Base-by-base conservation (phyloP, 768 basidiomycete genomes). In the Serendipita sp. region DNA sequence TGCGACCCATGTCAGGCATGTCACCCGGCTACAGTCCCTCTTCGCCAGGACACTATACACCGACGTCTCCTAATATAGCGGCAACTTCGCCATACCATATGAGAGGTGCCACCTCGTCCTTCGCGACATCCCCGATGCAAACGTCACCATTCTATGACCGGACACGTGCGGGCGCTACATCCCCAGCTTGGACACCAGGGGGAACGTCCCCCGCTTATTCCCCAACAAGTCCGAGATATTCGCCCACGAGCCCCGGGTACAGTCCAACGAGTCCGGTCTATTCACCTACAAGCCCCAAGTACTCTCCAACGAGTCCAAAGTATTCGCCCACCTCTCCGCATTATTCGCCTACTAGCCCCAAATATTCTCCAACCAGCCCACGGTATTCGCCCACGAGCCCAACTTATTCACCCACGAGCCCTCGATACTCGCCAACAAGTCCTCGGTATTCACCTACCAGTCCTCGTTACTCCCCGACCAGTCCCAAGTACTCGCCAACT, bases 1-100 rank as follows among this genome's bases (percentile, higher is more conserved):
- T 85, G 67, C 83, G 88, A 40, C 84, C 88, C 10, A 72, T 71
- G 11, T 66, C 70, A 8, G 89, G 87, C 6, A 90, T 90, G 88
- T 95, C 92, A 2, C 94, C 93, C 4, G 86, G 85, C 23, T 96
- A 94, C 78, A 91, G 88, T 68, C 92, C 93, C 3, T 88, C 88
- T 66, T 95, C 92, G 2, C 94, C 91, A 6, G 91, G 86, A 67
- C 83, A 83, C 11, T 93, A 91, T 67, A 89, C 90, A 0, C 89
- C 90, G 0, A 92, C 89, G 2, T 94, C 93, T 0, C 92, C 93
- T 3, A 92, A 90, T 72, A 86, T 88, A 6, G 87, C 88, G 6
- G 66, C 67, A 11, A 86, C 85, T 66, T 91, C 90, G 6, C 88
- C 91, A 15, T 93, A 86, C 68, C 8, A n/a, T 50, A 50, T 50